Base-by-base conservation (phyloP, 176 grass and related monocot genomes). In the Melocanna baccifera region DNA sequence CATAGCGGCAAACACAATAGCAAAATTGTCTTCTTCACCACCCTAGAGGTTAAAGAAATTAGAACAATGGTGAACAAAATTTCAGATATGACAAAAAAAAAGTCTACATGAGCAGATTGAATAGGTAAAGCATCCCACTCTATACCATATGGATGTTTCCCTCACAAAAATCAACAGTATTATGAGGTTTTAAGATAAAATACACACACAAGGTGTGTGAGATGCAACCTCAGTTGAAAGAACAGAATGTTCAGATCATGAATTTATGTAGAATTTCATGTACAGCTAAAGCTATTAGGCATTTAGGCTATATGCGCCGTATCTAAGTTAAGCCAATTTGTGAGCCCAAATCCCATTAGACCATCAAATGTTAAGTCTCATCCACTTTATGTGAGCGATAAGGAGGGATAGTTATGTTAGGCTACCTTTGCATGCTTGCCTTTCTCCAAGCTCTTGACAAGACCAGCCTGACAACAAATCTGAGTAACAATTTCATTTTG, bases 401-500 rank as follows among this genome's bases (percentile, higher is more conserved):
- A 46, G n/a, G 12, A 10, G 4, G 11, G 8, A 56, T 28, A 18
- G 26, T 15, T 82, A 28, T 18, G 4, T 46, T 69, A 23, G 5
- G 12, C 40, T 92, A 99, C 96, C 91, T 91, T 81, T 87, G 93
- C 78, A 48, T 91, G 91, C 71, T 91, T 90, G 52, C 86, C 70
- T 92, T 99, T 99, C 69, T 96, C 97, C 80, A 96, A 88, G 14
- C 84, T 89, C 67, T 99, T 99, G 11, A 99, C 97, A 79, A 99
- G 97, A 72, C 97, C 97, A 84, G 97, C 97, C 81, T 99, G 97
- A 62, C 97, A 93, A 70, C 97, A 99, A 90, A 99, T 99, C 48
- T 99, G 97, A 78, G 97, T 93, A 81, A 93, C 97, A 69, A 99
- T 99, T 86, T 99, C 97, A 80, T 99, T 99, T 63, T 99, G 97